Evolutionary conservation across 768 basidiomycete genomes (phyloP), one percentile per base, ranked within the genome.

Genomic region (Boletellus ananas): DNA sequence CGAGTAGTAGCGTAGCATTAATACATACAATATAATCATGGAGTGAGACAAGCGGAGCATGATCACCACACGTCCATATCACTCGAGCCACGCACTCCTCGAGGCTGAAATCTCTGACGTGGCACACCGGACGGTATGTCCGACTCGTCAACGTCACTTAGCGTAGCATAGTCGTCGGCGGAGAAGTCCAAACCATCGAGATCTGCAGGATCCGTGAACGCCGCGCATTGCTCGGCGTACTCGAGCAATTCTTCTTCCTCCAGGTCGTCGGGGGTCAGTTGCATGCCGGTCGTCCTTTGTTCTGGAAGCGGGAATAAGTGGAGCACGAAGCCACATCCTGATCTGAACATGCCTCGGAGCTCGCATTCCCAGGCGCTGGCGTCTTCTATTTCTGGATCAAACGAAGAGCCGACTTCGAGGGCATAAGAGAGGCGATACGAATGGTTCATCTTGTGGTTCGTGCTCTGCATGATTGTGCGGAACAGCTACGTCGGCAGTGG

Each of bases 381-480:
- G 49, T 87, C 84, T 31, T 89, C 84, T 59, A 87, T 67, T 61
- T 81, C 80, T 5, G 87, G 87, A 61, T 89, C 87, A 50, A 87
- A 79, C 1, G 87, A 88, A 14, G 85, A 86, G 6, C 87, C 87
- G 3, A 89, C 85, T 50, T 87, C 85, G 16, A 70, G 61, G 23
- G 79, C 75, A 52, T 84, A 89, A 2, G 85, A 87, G 3, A 85
- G 61, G 9, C 78, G 75, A 56, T 83, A 87, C 2, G 73, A 64
- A 59, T 87, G 78, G 3, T 62, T 70, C 16, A 69, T 63, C 57
- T 76, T 81, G 11, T 74, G 70, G 29, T 72, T 74, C 12, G 79
- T 68, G 59, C 78, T 80, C 7, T 73, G 70, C 65, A 89, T 72
- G 25, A 89, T 84, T 43, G 87, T 76, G 35, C 76, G 72, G 59